phyloP scores from a whole-genome alignment of 805 yeast species.

The Zygotorulaspora chibaensis region DNA sequence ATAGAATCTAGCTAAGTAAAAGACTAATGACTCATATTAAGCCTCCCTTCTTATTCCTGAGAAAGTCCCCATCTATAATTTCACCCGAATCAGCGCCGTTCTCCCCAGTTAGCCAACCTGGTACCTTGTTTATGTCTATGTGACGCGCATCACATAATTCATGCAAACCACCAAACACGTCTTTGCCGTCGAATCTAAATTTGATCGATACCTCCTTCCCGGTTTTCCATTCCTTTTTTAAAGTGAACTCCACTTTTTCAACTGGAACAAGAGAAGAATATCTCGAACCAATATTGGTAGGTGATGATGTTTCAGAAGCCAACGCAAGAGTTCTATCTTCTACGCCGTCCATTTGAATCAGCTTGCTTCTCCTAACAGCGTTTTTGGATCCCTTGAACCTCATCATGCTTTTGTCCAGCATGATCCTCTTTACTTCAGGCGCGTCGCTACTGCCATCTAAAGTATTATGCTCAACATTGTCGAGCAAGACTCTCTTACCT shows the following conservation, averaged over 20 bases:
- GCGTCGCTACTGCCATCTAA: constrained; percentile 6
- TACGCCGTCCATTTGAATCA: constrained; percentile 39
- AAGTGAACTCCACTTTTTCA: constrained; percentile 45
- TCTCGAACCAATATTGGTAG: constrained; percentile 17
- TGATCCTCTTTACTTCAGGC: constrained; percentile 31
- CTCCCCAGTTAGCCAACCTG: constrained; percentile 79
- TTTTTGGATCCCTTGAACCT: constrained; percentile 56
- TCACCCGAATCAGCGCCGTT: constrained; percentile 52
- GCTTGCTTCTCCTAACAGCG: constrained; percentile 35
- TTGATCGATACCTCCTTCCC: constrained; percentile 19
- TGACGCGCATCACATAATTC: constrained; percentile 51
- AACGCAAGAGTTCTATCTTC: constrained; percentile 21
- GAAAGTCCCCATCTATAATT: constrained; percentile 38
- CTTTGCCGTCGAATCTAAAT: constrained; percentile 53
- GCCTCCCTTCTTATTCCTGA: constrained; percentile 19
- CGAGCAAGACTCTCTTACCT: constrained; percentile 15
- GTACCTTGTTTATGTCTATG: constrained; percentile 53
- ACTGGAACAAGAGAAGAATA: constrained; percentile 57
- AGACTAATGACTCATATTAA: constrained; percentile 12
- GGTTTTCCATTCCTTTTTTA: constrained; percentile 32
- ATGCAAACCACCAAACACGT: constrained; percentile 75
- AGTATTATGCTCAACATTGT: constrained; percentile 2
- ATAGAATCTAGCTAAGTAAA: constrained; percentile 11
- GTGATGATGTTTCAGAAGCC: constrained; percentile 18
- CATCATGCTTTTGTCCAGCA: constrained; percentile 44